phyloP scores from a whole-genome alignment of 345 rosid genomes.

The Kandelia obovata region DNA sequence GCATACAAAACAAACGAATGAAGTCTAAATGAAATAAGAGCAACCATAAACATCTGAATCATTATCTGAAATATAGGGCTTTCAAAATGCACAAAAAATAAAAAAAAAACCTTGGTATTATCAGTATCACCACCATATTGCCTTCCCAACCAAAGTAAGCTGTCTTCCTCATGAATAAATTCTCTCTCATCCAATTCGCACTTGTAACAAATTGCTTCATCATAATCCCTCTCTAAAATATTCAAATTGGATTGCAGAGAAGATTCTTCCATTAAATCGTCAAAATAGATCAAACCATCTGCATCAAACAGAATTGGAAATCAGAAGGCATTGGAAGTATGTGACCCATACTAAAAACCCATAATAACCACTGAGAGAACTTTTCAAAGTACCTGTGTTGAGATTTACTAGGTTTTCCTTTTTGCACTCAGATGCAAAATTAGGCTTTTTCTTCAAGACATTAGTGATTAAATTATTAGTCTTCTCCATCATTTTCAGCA shows the following conservation, averaged over 20 bases:
- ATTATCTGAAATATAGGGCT: too few relatives aligned
- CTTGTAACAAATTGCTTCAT: conserved; percentile 52
- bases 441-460: conserved; percentile 61
- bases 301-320: conserved; percentile 23
- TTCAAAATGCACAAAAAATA: too few relatives aligned
- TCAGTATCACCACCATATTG: conserved; percentile 56
- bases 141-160: conserved; percentile 72
- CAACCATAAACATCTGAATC: not conserved
- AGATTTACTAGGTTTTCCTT: conserved; percentile 61
- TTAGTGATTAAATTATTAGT: conserved; percentile 59
- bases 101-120: conserved; percentile 46
- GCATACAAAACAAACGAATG: too few relatives aligned
- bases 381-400: conserved; percentile 43
- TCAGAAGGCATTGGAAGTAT: conserved; percentile 11
- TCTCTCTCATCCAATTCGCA: conserved; percentile 83
- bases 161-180: conserved; percentile 75
- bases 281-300: conserved; percentile 90
- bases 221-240: conserved; percentile 72
- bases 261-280: conserved; percentile 72
- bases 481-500: conserved; percentile 63
- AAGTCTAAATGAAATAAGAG: not conserved
- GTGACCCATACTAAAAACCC: too few relatives aligned
- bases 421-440: conserved; percentile 54
- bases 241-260: conserved; percentile 57
- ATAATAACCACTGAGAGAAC: too few relatives aligned